Base-by-base conservation (phyloP, 2,329 filamentous ascomycete species). In the Fusarium sp. region DNA sequence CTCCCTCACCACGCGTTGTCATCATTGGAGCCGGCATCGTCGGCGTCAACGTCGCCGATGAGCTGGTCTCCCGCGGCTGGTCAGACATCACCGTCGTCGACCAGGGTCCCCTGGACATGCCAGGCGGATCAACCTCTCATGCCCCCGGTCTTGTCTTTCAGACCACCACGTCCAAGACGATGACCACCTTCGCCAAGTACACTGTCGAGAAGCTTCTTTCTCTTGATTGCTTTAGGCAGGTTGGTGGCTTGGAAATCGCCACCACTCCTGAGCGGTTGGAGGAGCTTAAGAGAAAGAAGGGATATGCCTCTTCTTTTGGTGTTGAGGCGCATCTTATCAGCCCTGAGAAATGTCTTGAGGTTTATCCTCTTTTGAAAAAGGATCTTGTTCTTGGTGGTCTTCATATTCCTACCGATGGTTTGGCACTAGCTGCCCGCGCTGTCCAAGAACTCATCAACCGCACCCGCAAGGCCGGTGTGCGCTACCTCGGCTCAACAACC, bases 21-120 rank as follows among this genome's bases (percentile, higher is more conserved):
- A 89, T 91, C 69, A 89, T 90, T 69, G 90, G 90, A 40, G 90
- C 90, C 60, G 90, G 90, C 57, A 91, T 92, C 66, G 90, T 92
- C 67, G 90, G 90, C 56, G 86, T 87, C 66, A 92, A 92, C 69
- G 81, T 92, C 58, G 90, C 90, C 58, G 90, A 92, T 75, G 90
- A 92, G 84, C 86, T 92, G 76, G 85, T 90, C 73, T 84, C 85
- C 27, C 86, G 89, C 76, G 90, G 90, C 83, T 92, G 90, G 89
- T 86, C 79, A 63, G 81, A 91, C 79, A 90, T 92, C 79, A 92
- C 90, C 20, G 90, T 92, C 59, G 82, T 92, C 71, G 90, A 92
- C 72, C 90, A 92, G 79, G 90, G 90, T 0, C 90, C 90, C 4
- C 79, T 92, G 72, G 82, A 84, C 67, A 88, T 92, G 85, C 90